Conservation (phyloP, 805 yeast species). For the Blastobotrys peoriensis region DNA sequence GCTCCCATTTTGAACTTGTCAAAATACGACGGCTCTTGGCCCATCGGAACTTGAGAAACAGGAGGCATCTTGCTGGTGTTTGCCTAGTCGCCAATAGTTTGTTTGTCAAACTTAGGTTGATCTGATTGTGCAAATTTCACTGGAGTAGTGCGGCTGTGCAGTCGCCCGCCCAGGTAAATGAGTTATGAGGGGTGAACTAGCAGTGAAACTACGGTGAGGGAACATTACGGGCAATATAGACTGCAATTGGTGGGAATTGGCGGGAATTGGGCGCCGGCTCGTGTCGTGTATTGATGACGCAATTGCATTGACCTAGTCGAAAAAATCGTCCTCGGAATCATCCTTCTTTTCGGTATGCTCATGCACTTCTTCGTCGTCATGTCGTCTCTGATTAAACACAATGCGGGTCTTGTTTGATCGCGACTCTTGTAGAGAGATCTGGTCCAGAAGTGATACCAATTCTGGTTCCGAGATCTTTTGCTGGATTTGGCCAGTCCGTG, state of each 20-base stretch:
- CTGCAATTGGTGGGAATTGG: too few relatives aligned
- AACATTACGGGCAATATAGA: too few relatives aligned
- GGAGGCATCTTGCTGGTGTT: conserved; percentile 27
- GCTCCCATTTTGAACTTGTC: conserved; percentile 99
- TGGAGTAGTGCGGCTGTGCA: too few relatives aligned
- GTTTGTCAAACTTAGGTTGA: too few relatives aligned
- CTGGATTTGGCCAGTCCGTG: conserved; percentile 67
- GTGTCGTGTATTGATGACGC: too few relatives aligned
- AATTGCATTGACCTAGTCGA: conserved; percentile 40
- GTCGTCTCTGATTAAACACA: conserved; percentile 42
- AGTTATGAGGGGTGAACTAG: too few relatives aligned
- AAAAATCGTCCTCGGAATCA: conserved; percentile 33
- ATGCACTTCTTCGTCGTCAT: conserved; percentile 33
- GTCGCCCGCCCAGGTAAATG: too few relatives aligned
- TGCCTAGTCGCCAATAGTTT: too few relatives aligned
- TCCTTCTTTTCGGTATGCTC: conserved; percentile 33
- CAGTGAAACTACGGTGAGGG: too few relatives aligned
- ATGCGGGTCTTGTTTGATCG: conserved; percentile 58
- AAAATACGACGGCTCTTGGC: conserved; percentile 64
- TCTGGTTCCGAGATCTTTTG: conserved; percentile 75
- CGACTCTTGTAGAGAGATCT: conserved; percentile 65
- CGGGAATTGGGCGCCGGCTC: too few relatives aligned
- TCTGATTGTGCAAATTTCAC: too few relatives aligned
- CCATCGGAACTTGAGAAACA: conserved; percentile 22
- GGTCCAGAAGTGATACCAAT: conserved; percentile 75